Percentiles rank a stretch among this genome's conserved stretches.
These are phyloP conservation scores for Solidago caesia DNA, from an alignment of 129 eudicot species.

Conservation along the genomic window DNA sequence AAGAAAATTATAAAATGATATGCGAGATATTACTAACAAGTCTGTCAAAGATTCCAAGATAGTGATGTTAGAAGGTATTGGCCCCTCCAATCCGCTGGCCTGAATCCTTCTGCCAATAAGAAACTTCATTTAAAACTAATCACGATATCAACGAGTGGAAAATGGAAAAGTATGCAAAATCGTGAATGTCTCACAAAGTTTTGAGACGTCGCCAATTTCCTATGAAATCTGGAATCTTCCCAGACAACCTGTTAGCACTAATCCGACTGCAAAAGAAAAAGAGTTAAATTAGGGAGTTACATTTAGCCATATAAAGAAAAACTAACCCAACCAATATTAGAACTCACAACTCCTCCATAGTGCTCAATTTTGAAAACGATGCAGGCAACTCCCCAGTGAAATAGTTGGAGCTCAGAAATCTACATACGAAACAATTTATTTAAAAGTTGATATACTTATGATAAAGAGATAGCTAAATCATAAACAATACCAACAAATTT, in stretches of 20 bases:
- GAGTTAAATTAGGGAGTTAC: conserved; percentile 1
- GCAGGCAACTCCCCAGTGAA: conserved; percentile 68
- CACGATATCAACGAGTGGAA: neutral
- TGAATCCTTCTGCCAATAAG: conserved; percentile 63
- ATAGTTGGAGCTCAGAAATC: conserved; percentile 54
- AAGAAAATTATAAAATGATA: conserved; percentile 11
- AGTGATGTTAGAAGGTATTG: conserved; percentile 64
- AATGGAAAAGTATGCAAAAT: neutral
- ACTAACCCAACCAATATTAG: neutral
- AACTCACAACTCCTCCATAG: conserved; percentile 64
- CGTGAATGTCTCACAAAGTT: conserved; percentile 43
- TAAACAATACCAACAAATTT: neutral
- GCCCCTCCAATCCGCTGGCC: conserved; percentile 73
- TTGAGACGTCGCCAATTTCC: conserved; percentile 50
- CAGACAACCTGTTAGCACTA: conserved; percentile 55
- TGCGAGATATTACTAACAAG: conserved; percentile 47
- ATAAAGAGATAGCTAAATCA: neutral
- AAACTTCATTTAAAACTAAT: conserved; percentile 38
- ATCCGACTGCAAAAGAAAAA: conserved; percentile 45
- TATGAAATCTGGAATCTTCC: conserved; percentile 67
- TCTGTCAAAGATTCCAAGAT: conserved; percentile 46
- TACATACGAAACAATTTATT: conserved; percentile 12
- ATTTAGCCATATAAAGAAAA: neutral
- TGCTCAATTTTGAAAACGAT: conserved; percentile 53
- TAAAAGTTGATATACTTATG: neutral